Evolutionary conservation across 2,329 filamentous ascomycete species (phyloP).

Genomic region (Colletotrichum abscissum): DNA sequence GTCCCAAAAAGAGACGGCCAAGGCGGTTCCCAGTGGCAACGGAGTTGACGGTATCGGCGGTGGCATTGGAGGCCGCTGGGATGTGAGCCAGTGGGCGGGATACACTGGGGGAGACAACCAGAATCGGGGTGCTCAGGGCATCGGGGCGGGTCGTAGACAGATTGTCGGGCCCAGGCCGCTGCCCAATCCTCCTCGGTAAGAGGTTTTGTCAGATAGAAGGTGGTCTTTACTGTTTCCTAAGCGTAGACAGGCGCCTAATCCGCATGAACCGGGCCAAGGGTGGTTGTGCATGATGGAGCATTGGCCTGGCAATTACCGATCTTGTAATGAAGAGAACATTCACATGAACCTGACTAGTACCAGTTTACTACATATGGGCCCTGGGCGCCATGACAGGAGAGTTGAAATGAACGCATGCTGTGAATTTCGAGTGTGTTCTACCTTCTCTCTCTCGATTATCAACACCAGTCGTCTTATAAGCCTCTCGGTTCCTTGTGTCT

Average conservation of each 20-base stretch:
- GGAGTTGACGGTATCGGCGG: slow-evolving; percentile 72
- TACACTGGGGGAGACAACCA: slow-evolving; percentile 81
- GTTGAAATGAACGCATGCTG: not conserved
- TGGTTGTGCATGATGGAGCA: not conserved
- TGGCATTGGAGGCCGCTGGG: slow-evolving; percentile 78
- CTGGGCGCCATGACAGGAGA: not conserved
- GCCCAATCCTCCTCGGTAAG: slow-evolving; percentile 47
- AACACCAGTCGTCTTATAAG: not conserved
- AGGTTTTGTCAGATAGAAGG: not conserved
- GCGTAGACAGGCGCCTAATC: not conserved
- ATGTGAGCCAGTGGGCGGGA: slow-evolving; percentile 80
- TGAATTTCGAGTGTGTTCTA: not conserved
- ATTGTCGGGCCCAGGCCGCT: slow-evolving; percentile 83
- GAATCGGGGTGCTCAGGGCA: slow-evolving; percentile 74
- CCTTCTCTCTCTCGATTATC: not conserved
- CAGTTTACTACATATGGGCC: not conserved
- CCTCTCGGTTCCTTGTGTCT: not conserved
- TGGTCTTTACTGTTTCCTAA: not conserved
- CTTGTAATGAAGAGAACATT: not conserved
- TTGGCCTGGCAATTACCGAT: not conserved
- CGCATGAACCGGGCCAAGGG: not conserved
- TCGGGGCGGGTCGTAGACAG: slow-evolving; percentile 77
- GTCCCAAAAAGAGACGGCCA: slow-evolving; percentile 73
- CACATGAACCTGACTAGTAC: not conserved
- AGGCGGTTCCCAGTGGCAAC: slow-evolving; percentile 61